A percentile compares a stretch with the other conserved stretches of the same genome.
These are phyloP conservation scores for Larix sibirica DNA, from an alignment of 83 land plant genomes.

Conservation along the genomic window DNA sequence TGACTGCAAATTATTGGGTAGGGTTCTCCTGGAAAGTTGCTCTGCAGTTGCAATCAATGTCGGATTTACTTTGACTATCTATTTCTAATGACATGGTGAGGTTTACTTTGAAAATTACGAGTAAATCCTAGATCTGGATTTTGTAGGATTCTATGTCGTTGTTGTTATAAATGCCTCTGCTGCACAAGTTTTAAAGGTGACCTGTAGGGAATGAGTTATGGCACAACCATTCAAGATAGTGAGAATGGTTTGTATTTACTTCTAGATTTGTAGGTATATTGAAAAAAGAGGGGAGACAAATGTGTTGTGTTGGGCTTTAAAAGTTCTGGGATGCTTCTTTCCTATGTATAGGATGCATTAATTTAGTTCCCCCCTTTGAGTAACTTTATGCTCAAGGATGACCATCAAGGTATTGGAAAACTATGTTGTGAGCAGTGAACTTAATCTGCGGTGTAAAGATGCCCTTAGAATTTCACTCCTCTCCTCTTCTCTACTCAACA, in stretches of 20 bases:
- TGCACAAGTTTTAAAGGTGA: not conserved
- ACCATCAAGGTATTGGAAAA: not conserved
- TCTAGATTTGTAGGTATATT: not conserved
- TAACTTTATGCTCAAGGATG: not conserved
- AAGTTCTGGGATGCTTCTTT: not conserved
- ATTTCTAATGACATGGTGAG: not conserved
- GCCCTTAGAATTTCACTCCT: not conserved
- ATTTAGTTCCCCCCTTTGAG: not conserved
- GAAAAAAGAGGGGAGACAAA: not conserved
- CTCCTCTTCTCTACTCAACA: not conserved
- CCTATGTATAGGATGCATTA: not conserved
- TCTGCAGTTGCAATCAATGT: not conserved
- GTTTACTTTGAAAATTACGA: not conserved
- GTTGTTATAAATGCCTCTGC: not conserved
- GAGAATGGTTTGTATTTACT: not conserved
- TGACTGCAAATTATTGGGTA: slow-evolving; percentile 4
- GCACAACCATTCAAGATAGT: not conserved
- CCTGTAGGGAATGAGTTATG: not conserved
- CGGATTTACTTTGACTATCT: not conserved
- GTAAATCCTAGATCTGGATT: not conserved
- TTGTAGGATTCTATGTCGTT: not conserved
- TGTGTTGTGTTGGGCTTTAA: not conserved
- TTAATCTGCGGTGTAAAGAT: not conserved
- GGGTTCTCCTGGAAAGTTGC: not conserved
- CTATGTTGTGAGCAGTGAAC: not conserved